Evolutionary conservation across 345 rosid species (phyloP).

Genomic region (Dimocarpus longan): DNA sequence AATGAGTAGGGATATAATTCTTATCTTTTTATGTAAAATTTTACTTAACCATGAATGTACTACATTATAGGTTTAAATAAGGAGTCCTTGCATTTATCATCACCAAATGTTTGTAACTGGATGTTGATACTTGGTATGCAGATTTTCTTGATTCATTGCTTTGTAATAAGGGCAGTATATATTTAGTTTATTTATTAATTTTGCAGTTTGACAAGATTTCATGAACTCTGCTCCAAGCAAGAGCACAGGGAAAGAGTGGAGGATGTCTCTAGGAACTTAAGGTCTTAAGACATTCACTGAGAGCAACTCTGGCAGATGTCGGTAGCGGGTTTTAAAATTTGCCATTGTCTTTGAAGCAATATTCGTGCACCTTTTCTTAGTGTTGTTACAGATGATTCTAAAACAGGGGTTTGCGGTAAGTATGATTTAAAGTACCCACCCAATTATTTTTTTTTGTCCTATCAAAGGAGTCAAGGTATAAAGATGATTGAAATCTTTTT

Average conservation of each 20-base stretch:
- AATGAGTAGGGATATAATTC: neutral
- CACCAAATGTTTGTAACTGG: neutral
- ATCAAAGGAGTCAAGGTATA: neutral
- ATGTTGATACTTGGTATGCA: neutral
- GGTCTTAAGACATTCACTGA: neutral
- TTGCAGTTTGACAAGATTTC: conserved; percentile 55
- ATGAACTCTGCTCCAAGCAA: conserved; percentile 47
- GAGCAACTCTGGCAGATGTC: neutral
- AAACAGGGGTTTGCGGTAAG: neutral
- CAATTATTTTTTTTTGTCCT: neutral
- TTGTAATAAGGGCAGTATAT: neutral
- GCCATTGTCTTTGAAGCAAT: neutral
- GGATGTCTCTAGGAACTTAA: conserved; percentile 11
- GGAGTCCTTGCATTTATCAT: neutral
- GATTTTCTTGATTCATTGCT: neutral
- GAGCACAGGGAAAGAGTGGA: conserved; percentile 16
- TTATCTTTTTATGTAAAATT: too few species aligned
- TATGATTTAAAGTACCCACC: neutral
- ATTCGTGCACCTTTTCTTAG: neutral
- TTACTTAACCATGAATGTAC: neutral
- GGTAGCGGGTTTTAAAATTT: neutral
- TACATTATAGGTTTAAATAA: neutral
- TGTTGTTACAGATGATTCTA: neutral
- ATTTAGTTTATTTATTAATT: neutral
- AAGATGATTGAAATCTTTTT: neutral